Evolutionary conservation across 352 stramenopile genomes (phyloP), one percentile per base, ranked within the genome.

Genomic region (Phytophthora hybrid): DNA sequence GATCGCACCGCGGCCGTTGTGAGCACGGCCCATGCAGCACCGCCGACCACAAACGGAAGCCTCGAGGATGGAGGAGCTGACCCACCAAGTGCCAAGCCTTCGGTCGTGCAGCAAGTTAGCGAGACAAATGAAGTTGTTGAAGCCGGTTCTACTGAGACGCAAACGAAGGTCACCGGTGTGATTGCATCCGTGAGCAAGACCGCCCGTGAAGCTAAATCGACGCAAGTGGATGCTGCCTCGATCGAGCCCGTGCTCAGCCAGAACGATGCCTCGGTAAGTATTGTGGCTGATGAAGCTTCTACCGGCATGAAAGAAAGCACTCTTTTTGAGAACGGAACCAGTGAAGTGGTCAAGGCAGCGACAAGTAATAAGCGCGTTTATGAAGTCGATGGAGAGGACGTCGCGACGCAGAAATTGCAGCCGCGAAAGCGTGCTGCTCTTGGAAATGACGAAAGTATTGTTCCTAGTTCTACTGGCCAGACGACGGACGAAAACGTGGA

Each of bases 401-500:
- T 16, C 9, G 13, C 13, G 9, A 63, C 39, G 21, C 53, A 66
- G 14, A 34, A 66, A 32, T 59, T 47, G 18, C 51, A 59, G 21
- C 47, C 55, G 53, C 46, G 21, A 11, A 82, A 82, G 59, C 72
- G 76, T 51, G 47, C 60, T 55, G 72, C 76, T 65, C 21, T 75
- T 13, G 44, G 21, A 8, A 31, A 46, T 13, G 55, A 53, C 10
- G 53, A 63, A 11, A 66, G 41, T 26, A 13, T 19, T 4, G 57
- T 60, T 5, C 54, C 58, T 18, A 73, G 14, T 47, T 73, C 31
- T 59, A 46, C 65, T 21, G 66, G 41, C 4, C 67, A 77, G 68
- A 73, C 57, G 11, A 74, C 66, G 44, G 76, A 80, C 32, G 76
- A 77, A 55, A 73, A 64, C 11, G 64, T 76, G 18, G 66, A 51